Base-by-base conservation (phyloP, 441 rosid species). In the Euphorbia corollata region DNA sequence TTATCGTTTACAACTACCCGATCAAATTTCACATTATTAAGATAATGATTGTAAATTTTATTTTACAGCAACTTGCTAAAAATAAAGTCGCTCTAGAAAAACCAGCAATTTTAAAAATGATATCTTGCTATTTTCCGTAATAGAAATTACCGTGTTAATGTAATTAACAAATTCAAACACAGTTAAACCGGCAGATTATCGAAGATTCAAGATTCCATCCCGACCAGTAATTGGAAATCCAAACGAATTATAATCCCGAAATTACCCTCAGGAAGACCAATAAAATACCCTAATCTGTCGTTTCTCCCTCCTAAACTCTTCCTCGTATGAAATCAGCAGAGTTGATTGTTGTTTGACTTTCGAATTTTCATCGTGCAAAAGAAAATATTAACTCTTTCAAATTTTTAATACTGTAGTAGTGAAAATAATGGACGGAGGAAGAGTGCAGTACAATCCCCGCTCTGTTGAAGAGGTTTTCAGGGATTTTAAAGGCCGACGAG, bases 381-480 rank as follows among this genome's bases (percentile, higher is more conserved):
- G 58, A 9, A 62, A 62, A 43, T 27, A 27, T 1, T 27, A 27
- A 27, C 32, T 8, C 9, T 9, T 43, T 41, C 41, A 19, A 62
- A 62, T 20, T 22, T 43, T 23, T 34, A 41, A 12, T 41, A 43
- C 27, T 11, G 58, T 63, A 34, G 55, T 4, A n/a, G 45, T 7
- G 12, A 20, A 18, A 56, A 11, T 13, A 45, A 67, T 62, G 77
- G 85, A 73, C 56, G 78, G 80, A 23, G 74, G 59, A 65, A 86
- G 81, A 71, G 80, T 73, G 9, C 75, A 65, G 72, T 79, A 77
- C 78, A 85, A 79, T 68, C 89, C 89, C 39, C 87, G 91, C 57
- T 83, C 94, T 2, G 89, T 86, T 0, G 94, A 86, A 66, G 89
- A 86, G 55, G 94, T 88, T 27, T 84, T 86, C 71, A 78, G 80